Evolutionary conservation across 257 asterid genomes (phyloP).

Genomic region (Lantana camara): DNA sequence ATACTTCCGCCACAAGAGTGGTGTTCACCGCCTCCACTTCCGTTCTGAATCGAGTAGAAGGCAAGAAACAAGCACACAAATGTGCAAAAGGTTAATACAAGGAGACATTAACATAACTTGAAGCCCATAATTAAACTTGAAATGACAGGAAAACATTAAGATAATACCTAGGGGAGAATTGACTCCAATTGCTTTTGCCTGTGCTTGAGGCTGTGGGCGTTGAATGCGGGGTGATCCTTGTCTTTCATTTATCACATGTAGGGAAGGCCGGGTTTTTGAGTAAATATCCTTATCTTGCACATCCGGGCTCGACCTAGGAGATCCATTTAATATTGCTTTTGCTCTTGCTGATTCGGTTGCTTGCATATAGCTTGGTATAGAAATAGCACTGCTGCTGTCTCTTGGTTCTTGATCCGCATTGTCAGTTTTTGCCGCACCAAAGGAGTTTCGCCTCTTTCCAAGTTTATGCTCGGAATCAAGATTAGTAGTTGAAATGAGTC

Average conservation of each 20-base stretch:
- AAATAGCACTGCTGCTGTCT: constrained; percentile 47
- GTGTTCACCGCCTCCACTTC: constrained; percentile 59
- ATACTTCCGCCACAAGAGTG: constrained; percentile 8
- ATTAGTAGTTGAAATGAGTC: constrained; percentile 34
- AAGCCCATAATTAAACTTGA: background rate
- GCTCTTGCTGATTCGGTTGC: constrained; percentile 75
- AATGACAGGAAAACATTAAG: constrained; percentile 13
- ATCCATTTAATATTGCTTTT: constrained; percentile 49
- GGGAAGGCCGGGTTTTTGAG: constrained; percentile 53
- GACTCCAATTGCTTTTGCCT: constrained; percentile 47
- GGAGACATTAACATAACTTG: background rate
- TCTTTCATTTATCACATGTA: constrained; percentile 44
- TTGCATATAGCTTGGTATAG: constrained; percentile 75
- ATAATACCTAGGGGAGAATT: constrained; percentile 64
- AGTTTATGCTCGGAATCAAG: constrained; percentile 45
- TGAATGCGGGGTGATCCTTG: constrained; percentile 58
- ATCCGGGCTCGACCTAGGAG: constrained; percentile 69
- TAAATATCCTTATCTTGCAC: constrained; percentile 48
- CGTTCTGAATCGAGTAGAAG: constrained; percentile 45
- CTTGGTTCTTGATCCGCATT: constrained; percentile 58
- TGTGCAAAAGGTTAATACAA: background rate
- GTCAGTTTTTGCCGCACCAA: constrained; percentile 48
- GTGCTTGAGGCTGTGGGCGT: constrained; percentile 51
- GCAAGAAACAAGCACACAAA: constrained; percentile 1
- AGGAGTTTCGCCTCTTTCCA: constrained; percentile 53